Evolutionary conservation across 768 basidiomycete genomes (phyloP), one percentile per base, ranked within the genome.

Genomic region (Termitomyces sp.): DNA sequence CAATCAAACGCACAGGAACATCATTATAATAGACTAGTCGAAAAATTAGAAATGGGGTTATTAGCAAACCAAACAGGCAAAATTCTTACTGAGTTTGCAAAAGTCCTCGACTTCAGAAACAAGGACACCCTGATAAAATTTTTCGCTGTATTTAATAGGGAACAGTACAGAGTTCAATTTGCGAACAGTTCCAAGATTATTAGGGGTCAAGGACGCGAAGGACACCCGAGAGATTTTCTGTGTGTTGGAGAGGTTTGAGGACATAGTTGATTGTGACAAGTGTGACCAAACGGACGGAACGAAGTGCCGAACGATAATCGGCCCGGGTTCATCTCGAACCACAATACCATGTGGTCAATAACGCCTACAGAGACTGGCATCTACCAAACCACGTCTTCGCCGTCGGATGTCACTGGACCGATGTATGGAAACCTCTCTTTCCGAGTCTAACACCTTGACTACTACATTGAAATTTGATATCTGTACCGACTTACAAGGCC

Each of bases 21-120:
- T 96, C 93, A 75, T 94, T 95, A 75, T 89, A 95, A 74, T 94
- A 95, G 48, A 95, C 94, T 94, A 13, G 37, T 14, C 37, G 34
- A 40, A 57, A n/a, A 20, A 42, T 42, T 43, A 26, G 9, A 36
- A 16, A 55, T 45, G 32, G 46, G 26, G 53, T 59, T 43, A 59
- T 46, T 39, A 24, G 37, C 53, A 20, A 50, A 36, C 14, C 32
- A 16, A 55, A 48, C 26, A 16, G 37, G 30, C 33, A 55, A 42
- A 18, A 32, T 13, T 47, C 90, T 66, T 64, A 94, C 93, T 81
- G 63, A 95, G 87, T 72, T 93, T 87, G 76, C 91, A 93, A 72
- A 91, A 95, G 20, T 88, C 84, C 65, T 95, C 93, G 16, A 88
- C 79, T 59, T 93, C 89, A 14, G 89, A 82, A 42, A 80, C 76